Evolutionary conservation across 805 yeast species (phyloP).

Genomic region (Dipodascus geniculatus): DNA sequence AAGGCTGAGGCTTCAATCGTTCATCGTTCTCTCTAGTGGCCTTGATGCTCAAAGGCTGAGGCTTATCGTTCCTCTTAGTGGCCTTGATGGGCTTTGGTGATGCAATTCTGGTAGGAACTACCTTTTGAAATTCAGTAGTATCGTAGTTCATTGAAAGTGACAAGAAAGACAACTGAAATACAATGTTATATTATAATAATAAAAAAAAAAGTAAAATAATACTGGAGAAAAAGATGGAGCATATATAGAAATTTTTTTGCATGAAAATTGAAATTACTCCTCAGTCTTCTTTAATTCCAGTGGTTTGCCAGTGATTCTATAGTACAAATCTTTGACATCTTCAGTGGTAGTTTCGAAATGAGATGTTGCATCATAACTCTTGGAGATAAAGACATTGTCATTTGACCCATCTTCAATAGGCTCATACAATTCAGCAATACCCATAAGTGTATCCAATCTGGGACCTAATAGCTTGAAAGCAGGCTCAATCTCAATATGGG

Average conservation of each 20-base stretch:
- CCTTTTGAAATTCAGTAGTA: neutral
- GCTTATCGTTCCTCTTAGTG: too few relatives aligned
- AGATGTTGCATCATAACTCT: conserved; percentile 85
- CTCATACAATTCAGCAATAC: conserved; percentile 81
- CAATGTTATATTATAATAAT: neutral
- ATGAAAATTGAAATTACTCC: conserved; percentile 31
- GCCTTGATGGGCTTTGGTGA: neutral
- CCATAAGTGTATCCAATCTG: conserved; percentile 76
- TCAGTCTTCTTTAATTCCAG: conserved; percentile 70
- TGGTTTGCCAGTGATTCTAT: conserved; percentile 86
- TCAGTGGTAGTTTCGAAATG: conserved; percentile 96
- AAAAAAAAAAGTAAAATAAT: neutral
- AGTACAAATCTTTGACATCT: conserved; percentile 89
- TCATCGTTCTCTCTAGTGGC: neutral
- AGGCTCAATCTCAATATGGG: conserved; percentile 85
- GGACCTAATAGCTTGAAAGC: conserved; percentile 86
- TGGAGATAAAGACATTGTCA: conserved; percentile 72
- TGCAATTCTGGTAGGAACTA: neutral
- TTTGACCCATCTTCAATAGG: conserved; percentile 74
- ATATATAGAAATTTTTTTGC: neutral
- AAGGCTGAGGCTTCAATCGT: neutral
- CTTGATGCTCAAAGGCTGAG: too few relatives aligned
- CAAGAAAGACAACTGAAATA: neutral
- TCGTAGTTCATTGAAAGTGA: neutral
- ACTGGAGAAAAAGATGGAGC: neutral